Base-by-base conservation (phyloP, 2,329 filamentous ascomycete genomes). In the Colletotrichum sp. region DNA sequence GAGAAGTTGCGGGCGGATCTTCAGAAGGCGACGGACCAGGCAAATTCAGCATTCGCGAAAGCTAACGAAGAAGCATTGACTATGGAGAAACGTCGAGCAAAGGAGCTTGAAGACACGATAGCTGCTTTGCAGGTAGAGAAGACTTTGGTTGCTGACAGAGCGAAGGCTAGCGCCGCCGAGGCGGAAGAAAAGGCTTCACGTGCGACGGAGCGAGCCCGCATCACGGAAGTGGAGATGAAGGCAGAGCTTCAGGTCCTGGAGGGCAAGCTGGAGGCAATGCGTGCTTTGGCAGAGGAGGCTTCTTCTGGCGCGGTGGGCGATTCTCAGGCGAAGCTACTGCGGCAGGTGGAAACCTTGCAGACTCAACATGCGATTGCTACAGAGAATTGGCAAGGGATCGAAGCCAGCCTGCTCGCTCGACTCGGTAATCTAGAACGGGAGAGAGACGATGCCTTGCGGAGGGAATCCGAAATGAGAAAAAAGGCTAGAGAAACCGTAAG, bases 361-460 rank as follows among this genome's bases (percentile, higher is more conserved):
- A 97, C 95, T 8, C 98, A 99, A 83, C 98, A 99, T 85, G 93
- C 96, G 1, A 93, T 98, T 71, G 97, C 97, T 2, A 97, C 95
- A 79, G 95, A 98, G 81, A 99, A 99, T 80, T 99, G 98, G 97
- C 96, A 98, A 82, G 95, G 96, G 1, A 98, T 99, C 77, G 96
- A 99, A 84, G 92, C 94, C 12, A 98, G 95, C 4, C 86, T 99
- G 36, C 90, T 96, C 67, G 92, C 95, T 26, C 92, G 96, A 73
- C 90, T 97, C 13, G 90, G 93, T 6, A 93, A 88, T 66, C 88
- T 99, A 12, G 97, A 99, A 83, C 97, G 94, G 82, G 98, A 99
- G 84, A 92, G 95, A 72, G 96, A 99, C 81, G 97, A 99, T 81
- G 92, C 95, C 10, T 89, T 92, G 66, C 93, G 93, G 79, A 93